Evolutionary conservation across 1,284 basidiomycete species (phyloP), one percentile per base, ranked within the genome.

Genomic region (Microbotryum silenes-acaulis): DNA sequence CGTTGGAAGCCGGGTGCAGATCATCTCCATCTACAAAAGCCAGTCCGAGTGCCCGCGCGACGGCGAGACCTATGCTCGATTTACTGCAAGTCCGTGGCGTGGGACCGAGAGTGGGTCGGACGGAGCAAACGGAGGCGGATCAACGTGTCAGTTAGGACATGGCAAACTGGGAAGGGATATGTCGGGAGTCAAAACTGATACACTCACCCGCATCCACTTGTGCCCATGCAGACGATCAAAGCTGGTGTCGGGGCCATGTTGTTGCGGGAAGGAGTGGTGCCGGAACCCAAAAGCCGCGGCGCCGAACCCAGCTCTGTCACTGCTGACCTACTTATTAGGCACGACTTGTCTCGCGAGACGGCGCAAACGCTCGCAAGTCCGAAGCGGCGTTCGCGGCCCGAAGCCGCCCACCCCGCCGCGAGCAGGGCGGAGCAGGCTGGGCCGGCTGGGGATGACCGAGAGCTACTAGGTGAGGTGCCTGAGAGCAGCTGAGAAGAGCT

Each of bases 21-120:
- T 88, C 85, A 74, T 97, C 93, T 46, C 88, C 93, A 72, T 97
- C 93, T 64, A 91, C 79, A 77, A 90, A 94, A 0, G 90, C 84
- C 61, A 89, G 71, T 9, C 74, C 74, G 59, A 92, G 79, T 18
- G 79, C 77, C 45, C 77, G 70, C 16, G 87, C 82, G 29, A 94
- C 78, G 4, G 83, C 82, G 4, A 73, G 67, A 0, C 88, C 91
- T 10, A 94, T 80, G 0, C 91, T 94, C 4, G 88, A 88, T 76
- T 96, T 96, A n/a, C 92, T 63, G 68, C 50, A 52, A 51, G 51
- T 14, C 25, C 27, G 47, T 29, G 57, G 37, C 61, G 57, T 7
- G 55, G 47, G 29, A 42, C 48, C 48, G 59, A 57, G 37, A 4
- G 50, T 5, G n/a, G 27, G 29, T 14, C 23, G 6, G 54, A n/a